A percentile compares a stretch with the other conserved stretches of the same genome.
Evolutionary conservation across 1,284 basidiomycete genomes (phyloP).

Genomic region (Pulchroboletus neoregius): DNA sequence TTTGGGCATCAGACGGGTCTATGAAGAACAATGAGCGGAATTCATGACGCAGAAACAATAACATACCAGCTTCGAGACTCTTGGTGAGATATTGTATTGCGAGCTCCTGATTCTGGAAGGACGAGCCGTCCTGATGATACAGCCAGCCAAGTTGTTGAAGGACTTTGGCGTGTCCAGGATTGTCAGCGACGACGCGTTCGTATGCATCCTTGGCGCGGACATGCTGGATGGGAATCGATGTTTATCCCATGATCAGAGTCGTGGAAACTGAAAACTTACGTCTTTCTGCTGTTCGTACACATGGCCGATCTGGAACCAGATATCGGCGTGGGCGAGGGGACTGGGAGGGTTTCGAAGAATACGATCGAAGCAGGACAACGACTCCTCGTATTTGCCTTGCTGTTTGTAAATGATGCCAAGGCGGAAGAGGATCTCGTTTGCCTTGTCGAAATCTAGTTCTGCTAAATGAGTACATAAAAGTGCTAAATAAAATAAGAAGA

Average conservation of each 20-base stretch:
- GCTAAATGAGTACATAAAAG: constrained; percentile 34
- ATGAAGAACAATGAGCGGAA: constrained; percentile 12
- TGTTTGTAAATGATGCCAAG: constrained; percentile 99
- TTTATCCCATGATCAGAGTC: not conserved
- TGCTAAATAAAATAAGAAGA: constrained; percentile 9
- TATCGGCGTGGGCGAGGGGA: constrained; percentile 94
- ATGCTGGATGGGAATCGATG: constrained; percentile 51
- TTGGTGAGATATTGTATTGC: constrained; percentile 94
- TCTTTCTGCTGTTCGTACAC: constrained; percentile 97
- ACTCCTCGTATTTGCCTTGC: constrained; percentile 87
- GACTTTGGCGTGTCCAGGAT: constrained; percentile 94
- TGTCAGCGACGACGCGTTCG: constrained; percentile 92
- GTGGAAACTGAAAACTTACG: constrained; percentile 44
- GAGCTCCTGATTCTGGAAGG: constrained; percentile 93
- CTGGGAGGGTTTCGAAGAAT: constrained; percentile 94
- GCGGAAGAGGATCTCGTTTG: constrained; percentile 97
- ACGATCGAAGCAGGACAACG: constrained; percentile 89
- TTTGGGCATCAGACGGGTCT: constrained; percentile 96
- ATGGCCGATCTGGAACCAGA: constrained; percentile 99
- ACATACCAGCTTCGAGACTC: constrained; percentile 85
- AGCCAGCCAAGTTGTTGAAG: constrained; percentile 98
- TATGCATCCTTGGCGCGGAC: constrained; percentile 91
- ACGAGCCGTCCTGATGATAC: constrained; percentile 91
- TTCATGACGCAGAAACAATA: not conserved
- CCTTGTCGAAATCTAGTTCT: constrained; percentile 92